A percentile compares a stretch with the other conserved stretches of the same genome.
phyloP scores from a whole-genome alignment of 768 basidiomycete species.

The Amanita phalloides region DNA sequence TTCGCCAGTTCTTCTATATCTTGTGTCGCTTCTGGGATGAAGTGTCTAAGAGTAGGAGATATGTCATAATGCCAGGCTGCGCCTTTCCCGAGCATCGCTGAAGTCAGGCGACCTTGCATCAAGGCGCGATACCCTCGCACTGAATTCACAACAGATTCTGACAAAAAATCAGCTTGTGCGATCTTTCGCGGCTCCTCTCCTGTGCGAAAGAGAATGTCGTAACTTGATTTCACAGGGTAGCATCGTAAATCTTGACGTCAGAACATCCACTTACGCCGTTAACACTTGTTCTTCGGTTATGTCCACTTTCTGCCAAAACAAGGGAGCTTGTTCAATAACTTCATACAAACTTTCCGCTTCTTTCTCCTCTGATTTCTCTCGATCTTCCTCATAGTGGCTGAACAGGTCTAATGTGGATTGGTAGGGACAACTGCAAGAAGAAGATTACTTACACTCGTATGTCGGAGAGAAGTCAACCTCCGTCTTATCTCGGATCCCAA shows the following conservation, averaged over 20 bases:
- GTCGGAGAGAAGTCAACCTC: slow-evolving; percentile 37
- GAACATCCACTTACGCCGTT: slow-evolving; percentile 39
- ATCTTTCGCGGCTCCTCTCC: slow-evolving; percentile 33
- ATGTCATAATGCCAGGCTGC: slow-evolving; percentile 50
- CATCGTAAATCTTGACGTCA: neutral
- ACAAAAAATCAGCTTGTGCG: slow-evolving; percentile 48
- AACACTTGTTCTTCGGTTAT: slow-evolving; percentile 40
- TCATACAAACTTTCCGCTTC: slow-evolving; percentile 32
- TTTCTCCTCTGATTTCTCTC: slow-evolving; percentile 20
- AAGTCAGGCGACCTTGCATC: slow-evolving; percentile 33
- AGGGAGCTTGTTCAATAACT: slow-evolving; percentile 40
- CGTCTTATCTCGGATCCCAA: slow-evolving; percentile 31
- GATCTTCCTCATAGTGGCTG: slow-evolving; percentile 14
- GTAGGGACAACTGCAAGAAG: neutral
- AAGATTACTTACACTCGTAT: slow-evolving; percentile 41
- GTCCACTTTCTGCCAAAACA: slow-evolving; percentile 45
- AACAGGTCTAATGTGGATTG: slow-evolving; percentile 27
- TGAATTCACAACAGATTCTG: slow-evolving; percentile 40
- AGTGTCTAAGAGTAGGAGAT: slow-evolving; percentile 27
- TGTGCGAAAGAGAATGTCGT: slow-evolving; percentile 49
- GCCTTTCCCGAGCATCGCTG: slow-evolving; percentile 22
- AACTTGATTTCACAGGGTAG: slow-evolving; percentile 26
- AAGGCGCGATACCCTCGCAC: slow-evolving; percentile 43
- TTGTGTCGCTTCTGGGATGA: slow-evolving; percentile 26
- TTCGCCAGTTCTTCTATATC: slow-evolving; percentile 25